Base-by-base conservation (phyloP, 768 basidiomycete genomes). In the Clathrus columnatus region DNA sequence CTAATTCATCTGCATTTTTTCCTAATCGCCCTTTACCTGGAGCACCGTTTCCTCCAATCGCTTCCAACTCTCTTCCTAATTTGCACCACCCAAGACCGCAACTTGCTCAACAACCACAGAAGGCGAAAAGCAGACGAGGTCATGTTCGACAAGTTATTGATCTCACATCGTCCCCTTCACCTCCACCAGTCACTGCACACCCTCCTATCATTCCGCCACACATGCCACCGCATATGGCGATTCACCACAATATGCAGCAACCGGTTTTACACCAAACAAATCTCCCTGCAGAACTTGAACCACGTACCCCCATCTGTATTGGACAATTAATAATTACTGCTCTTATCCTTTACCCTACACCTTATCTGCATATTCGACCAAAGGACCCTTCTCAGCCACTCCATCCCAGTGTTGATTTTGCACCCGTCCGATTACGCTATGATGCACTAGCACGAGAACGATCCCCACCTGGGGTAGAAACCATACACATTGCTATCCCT, bases 261-360 rank as follows among this genome's bases (percentile, higher is more conserved):
- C 53, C 11, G 30, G 45, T 23, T 14, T 41, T 48, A 21, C 59
- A 60, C 24, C 51, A 43, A 42, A 78, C 82, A 2, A 71, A 23
- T 26, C 56, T 46, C 6, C 50, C 50, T 16, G 48, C 73, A 7
- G 84, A 87, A 45, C 68, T 88, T 17, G 76, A 85, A 5, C 86
- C 85, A 14, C 88, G 84, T 71, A 88, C 87, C 0, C 86, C 89
- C 16, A 82, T 94, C 51, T 94, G 92, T 67, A 91, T 94, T 48
- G 91, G 91, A 1, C 85, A 88, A 57, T 74, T 94, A 30, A 75
- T 76, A n/a, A 84, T 84, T 18, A 89, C 86, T 17, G 91, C 89
- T 14, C 79, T 94, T 24, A 82, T 94, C 29, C 75, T 92, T n/a
- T 89, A 91, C 67, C 90, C 87, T 7, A 79, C 87, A 17, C 64